Evolutionary conservation across 2,329 filamentous ascomycete genomes (phyloP), one percentile per base, ranked within the genome.

Genomic region (Nemania sp.): DNA sequence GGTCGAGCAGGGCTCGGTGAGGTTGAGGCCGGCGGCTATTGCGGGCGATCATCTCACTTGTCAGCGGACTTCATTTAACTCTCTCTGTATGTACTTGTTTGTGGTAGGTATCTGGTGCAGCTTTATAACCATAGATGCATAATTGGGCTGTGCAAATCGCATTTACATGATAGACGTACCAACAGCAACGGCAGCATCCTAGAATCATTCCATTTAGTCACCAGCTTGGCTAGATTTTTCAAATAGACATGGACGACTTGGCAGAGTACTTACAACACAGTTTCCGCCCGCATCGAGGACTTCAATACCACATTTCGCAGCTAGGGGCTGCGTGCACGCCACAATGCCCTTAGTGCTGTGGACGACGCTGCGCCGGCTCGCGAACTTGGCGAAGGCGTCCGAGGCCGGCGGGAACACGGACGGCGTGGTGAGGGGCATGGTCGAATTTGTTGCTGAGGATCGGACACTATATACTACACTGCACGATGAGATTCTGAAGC

Each of bases 161-260:
- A 19, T 9, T 5, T 11, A 19, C 15, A 46, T 34, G 5, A 31
- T 5, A 23, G 9, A 75, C 80, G 59, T 78, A 89, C 87, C 88
- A 57, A 96, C 90, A 37, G 94, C 94, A 3, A 97, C 90, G 7
- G 94, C 93, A n/a, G 94, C 93, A 77, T 97, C 93, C 90, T 95
- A 45, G 7, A 11, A 26, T 23, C 11, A 17, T 42, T 12, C n/a
- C 17, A 15, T 15, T 34, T 9, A 42, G 23, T 39, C 14, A 28
- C 7, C 19, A 12, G 9, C 6, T 8, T 31, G 22, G n/a, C 37
- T 14, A 23, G 19, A 30, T 54, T 9, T 1, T 7, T 2, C n/a
- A 31, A 11, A n/a, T 2, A 23, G 6, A n/a, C 20, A 23, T 3
- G n/a, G 6, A 31, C 31, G 19, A n/a, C 14, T 14, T 19, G 19